phyloP scores from a whole-genome alignment of 2,329 filamentous ascomycete species.

The Penicillium paneum region DNA sequence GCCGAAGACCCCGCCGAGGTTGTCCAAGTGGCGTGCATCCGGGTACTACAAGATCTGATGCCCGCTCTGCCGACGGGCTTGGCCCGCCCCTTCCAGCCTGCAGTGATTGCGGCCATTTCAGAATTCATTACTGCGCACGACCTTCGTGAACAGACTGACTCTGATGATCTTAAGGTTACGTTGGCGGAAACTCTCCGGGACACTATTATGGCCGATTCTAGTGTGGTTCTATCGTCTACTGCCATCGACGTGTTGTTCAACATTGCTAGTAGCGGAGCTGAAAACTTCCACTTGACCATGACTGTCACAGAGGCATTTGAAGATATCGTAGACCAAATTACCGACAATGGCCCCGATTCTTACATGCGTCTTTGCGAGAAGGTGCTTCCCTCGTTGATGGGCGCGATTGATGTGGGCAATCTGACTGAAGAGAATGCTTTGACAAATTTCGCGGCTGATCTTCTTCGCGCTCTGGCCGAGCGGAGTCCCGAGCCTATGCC shows the following conservation, averaged over 20 bases:
- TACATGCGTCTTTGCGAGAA: constrained; percentile 80
- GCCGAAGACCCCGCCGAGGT: constrained; percentile 75
- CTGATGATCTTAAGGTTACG: constrained; percentile 87
- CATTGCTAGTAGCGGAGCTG: constrained; percentile 81
- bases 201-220: constrained; percentile 74
- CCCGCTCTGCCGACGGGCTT: constrained; percentile 51
- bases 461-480: constrained; percentile 76
- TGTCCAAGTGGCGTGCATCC: constrained; percentile 87
- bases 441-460: constrained; percentile 79
- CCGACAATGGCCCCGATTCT: constrained; percentile 61
- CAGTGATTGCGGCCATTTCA: constrained; percentile 59
- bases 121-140: constrained; percentile 78
- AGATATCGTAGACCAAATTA: constrained; percentile 70
- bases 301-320: constrained; percentile 89
- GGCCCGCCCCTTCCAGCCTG: constrained; percentile 58
- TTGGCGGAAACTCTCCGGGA: constrained; percentile 82
- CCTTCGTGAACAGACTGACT: constrained; percentile 76
- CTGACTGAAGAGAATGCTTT: constrained; percentile 76
- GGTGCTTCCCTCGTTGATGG: constrained; percentile 80
- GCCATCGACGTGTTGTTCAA: constrained; percentile 79
- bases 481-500: constrained; percentile 83
- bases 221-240: constrained; percentile 68
- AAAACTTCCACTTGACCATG: constrained; percentile 86
- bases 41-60: constrained; percentile 70
- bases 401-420: constrained; percentile 82